Base-by-base conservation (phyloP, 1,284 basidiomycete species). In the Rhodotorula sp. region DNA sequence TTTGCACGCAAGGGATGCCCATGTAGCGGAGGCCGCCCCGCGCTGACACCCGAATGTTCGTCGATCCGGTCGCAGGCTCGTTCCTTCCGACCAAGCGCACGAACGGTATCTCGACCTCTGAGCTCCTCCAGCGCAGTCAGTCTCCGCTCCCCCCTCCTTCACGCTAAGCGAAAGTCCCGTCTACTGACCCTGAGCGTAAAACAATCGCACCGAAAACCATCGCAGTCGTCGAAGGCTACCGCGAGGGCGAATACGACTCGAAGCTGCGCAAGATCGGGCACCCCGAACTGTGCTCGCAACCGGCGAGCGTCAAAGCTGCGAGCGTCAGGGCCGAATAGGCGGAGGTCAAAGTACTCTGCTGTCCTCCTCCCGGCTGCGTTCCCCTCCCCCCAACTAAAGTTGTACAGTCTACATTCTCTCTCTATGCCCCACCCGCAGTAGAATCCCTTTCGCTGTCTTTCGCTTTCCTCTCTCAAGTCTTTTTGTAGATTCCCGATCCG, bases 41-140 rank as follows among this genome's bases (percentile, higher is more conserved):
- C 33, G 33, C 33, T 37, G 33, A 37, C 33, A 37, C 33, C 10
- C 6, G 10, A 37, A 7, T 33, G 7, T 7, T 37, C 1, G 6
- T 37, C 4, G 10, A 5, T 42, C 10, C 8, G 1, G 37, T 42
- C 37, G 5, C 70, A 92, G 95, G 95, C 60, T 90, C 91, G 83
- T 99, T 99, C 82, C 84, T 99, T 55, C 95, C 96, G 0, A 99
- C 95, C 4, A 87, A 93, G 42, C 89, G 95, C 70, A 98, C 96
- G 12, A 92, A 93, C 1, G 91, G 93, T 15, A 88, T 99, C 24
- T 96, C 93, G 33, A 99, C 95, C 0, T 95, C 93, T 0, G 91
- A 93, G 64, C 85, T 98, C 18, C 85, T 99, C 58, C 91, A 93
- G 79, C 88, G 94, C 48, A 93, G 96, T 77, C 89, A 95, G 54